phyloP scores from a whole-genome alignment of 106 monocot species.

The Vanilla planifolia region DNA sequence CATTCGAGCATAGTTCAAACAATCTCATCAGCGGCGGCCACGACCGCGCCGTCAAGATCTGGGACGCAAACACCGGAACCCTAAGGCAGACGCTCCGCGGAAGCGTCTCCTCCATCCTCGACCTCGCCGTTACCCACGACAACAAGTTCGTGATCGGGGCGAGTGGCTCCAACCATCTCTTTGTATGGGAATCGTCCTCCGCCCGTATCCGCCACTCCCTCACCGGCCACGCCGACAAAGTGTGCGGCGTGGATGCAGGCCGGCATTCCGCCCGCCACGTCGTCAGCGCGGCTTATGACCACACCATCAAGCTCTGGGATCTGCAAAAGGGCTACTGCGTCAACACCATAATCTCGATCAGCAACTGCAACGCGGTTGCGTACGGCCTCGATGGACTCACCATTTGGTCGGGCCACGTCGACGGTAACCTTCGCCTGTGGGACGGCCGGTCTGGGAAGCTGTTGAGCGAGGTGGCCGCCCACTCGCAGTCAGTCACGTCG shows the following conservation, averaged over 20 bases:
- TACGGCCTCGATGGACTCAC: conserved; percentile 59
- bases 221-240: conserved; percentile 80
- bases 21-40: conserved; percentile 77
- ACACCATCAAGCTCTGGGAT: conserved; percentile 87
- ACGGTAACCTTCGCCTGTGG: conserved; percentile 86
- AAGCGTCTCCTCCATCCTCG: conserved; percentile 75
- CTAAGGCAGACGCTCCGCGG: conserved; percentile 48
- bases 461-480: conserved; percentile 72
- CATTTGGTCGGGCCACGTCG: conserved; percentile 78
- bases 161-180: conserved; percentile 65
- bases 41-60: conserved; percentile 72
- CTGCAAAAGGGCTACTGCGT: conserved; percentile 68
- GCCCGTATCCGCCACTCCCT: conserved; percentile 68
- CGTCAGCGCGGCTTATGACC: conserved; percentile 69
- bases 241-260: conserved; percentile 76
- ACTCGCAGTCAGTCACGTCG: conserved; percentile 74
- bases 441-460: conserved; percentile 53
- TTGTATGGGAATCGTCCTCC: conserved; percentile 50
- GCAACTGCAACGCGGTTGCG: conserved; percentile 82
- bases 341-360: conserved; percentile 62
- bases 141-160: conserved; percentile 78
- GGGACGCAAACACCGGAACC: conserved; percentile 56
- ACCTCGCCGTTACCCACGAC: conserved; percentile 67
- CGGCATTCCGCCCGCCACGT: conserved; percentile 34
- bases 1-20: conserved; percentile 60